Base-by-base conservation (phyloP, 2,329 filamentous ascomycete genomes). In the Stemphylium beticola region DNA sequence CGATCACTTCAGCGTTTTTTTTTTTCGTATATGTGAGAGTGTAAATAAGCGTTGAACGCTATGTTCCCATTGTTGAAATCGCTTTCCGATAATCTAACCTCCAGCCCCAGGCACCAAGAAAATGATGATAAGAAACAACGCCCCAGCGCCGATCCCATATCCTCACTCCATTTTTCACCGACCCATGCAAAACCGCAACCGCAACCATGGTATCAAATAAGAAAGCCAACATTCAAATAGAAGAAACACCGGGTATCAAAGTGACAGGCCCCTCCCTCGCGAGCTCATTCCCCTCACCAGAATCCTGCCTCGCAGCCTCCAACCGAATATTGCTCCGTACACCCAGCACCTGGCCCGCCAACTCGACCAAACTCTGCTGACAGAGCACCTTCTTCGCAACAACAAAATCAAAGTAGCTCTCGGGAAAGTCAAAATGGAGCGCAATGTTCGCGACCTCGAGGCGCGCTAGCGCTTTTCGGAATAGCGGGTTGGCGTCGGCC, bases 291-390 rank as follows among this genome's bases (percentile, higher is more conserved):
- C 47, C 37, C 11, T 46, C 58, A 24, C 66, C 65, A 20, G 67
- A 54, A 4, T 60, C 58, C 22, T 47, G 53, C 38, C 71, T 29
- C 53, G 67, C 54, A 2, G 55, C 58, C 29, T 61, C 61, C 32
- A 72, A 58, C 47, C 61, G 53, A 7, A 68, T 58, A 48, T 72
- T 67, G 22, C 58, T 68, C 51, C 68, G 64, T 24, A 62, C 67
- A 43, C 69, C 63, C 37, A 73, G 43, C 17, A 72, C 66, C 48
- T 72, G 69, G 8, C 69, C 66, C 1, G 67, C 68, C 18, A 73
- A 37, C 24, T 68, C 50, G 34, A 71, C 52, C 31, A 73, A 54
- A 5, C 62, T 60, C 26, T 61, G 53, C 22, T 43, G 56, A 24
- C 53, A 44, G 31, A 73, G 51, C 10, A 60, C 52, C 1, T 32